Base-by-base conservation (phyloP, 2,329 filamentous ascomycete species). In the Elsinoe necatrix region DNA sequence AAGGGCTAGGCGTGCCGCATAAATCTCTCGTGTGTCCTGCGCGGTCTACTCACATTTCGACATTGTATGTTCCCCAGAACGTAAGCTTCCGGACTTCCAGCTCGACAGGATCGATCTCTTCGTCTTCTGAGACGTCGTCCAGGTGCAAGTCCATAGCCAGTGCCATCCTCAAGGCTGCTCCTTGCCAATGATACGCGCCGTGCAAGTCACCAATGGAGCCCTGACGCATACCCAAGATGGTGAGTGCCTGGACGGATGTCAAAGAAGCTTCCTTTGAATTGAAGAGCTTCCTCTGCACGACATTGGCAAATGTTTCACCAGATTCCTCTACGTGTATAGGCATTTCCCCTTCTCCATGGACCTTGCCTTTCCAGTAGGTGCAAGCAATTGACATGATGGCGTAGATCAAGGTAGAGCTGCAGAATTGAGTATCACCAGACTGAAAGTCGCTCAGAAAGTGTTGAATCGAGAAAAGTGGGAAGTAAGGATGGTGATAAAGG, bases 181-280 rank as follows among this genome's bases (percentile, higher is more conserved):
- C 85, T 1, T 83, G 81, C 61, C 86, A 85, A 58, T 81, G 85
- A 76, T 85, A 88, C 52, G 85, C 86, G 61, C 85, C 82, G 27
- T 83, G 87, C 63, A 89, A 84, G 31, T 85, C 77, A 0, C 85
- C 85, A 23, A 61, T 59, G 18, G 85, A 88, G 2, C 83, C 84
- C 70, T 90, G 85, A 41, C 86, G 75, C 61, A 89, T 82, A 4
- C 84, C 84, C 84, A 91, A 87, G 63, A 90, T 80, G 4, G 85
- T 85, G 16, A 90, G 72, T 1, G 86, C 86, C 71, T 90, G 86
- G 43, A 87, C 83, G 3, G 84, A 88, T 1, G 85, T 87, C 27
- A 89, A 70, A 5, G 69, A 79, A 60, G 86, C 80, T 54, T 81
- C 80, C 58, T 86, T 73, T 37, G 71, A 67, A 56, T 79, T 72